Evolutionary conservation across 2,329 filamentous ascomycete species (phyloP).

Genomic region (Neofusicoccum cordaticola): DNA sequence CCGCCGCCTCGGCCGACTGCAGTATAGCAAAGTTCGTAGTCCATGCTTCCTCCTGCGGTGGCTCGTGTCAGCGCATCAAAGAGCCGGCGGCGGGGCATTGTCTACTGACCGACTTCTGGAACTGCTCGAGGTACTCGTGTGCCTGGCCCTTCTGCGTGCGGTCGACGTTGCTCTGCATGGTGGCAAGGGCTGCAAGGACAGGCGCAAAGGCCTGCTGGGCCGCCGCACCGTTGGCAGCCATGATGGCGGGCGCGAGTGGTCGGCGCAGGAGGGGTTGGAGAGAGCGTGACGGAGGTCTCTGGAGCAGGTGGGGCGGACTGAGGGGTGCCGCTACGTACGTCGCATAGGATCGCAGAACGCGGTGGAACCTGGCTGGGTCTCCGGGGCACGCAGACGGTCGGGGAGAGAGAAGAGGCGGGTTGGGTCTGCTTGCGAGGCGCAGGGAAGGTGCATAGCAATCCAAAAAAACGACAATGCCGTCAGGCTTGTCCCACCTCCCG

Average conservation of each 20-base stretch:
- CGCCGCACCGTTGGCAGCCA: conserved; percentile 66
- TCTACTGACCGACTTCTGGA: conserved; percentile 88
- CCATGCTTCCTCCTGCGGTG: conserved; percentile 79
- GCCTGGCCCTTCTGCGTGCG: conserved; percentile 82
- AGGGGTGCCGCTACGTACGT: conserved; percentile 17
- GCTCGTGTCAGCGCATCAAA: conserved; percentile 26
- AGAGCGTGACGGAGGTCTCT: conserved; percentile 15
- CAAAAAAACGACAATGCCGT: conserved; percentile 16
- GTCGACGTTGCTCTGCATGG: conserved; percentile 82
- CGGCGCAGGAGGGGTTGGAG: conserved; percentile 3
- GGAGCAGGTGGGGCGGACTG: conserved; percentile 17
- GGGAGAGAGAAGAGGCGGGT: not conserved
- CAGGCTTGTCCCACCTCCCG: conserved; percentile 6
- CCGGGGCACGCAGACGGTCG: not conserved
- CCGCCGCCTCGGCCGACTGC: conserved; percentile 70
- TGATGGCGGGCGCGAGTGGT: conserved; percentile 37
- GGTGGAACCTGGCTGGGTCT: not conserved
- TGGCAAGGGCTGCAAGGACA: conserved; percentile 82
- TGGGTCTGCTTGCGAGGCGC: conserved; percentile 2
- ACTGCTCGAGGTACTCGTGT: conserved; percentile 86
- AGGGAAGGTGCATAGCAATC: conserved; percentile 11
- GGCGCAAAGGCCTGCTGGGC: conserved; percentile 73
- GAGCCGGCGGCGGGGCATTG: not conserved
- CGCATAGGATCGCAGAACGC: conserved; percentile 17
- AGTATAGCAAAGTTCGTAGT: conserved; percentile 81